A percentile compares a stretch with the other conserved stretches of the same genome.
These are phyloP conservation scores for Heliocybe sulcata DNA, from an alignment of 1,284 basidiomycete species.

Conservation along the genomic window DNA sequence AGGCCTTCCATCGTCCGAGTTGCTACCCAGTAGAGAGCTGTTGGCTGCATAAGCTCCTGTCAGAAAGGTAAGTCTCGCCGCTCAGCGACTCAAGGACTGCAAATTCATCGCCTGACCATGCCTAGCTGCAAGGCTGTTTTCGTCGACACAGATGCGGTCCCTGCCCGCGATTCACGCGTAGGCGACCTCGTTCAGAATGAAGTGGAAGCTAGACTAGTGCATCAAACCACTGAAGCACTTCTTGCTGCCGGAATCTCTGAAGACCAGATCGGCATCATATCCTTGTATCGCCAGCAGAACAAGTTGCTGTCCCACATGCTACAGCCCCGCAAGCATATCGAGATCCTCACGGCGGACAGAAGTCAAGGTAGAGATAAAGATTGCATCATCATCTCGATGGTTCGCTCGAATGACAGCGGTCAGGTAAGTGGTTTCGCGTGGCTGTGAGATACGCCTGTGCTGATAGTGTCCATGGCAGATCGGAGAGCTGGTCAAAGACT, in stretches of 20 bases:
- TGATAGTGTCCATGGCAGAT: constrained; percentile 37
- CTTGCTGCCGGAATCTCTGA: constrained; percentile 57
- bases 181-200: constrained; percentile 89
- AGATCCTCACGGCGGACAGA: constrained; percentile 91
- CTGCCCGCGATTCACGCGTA: constrained; percentile 73
- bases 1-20: constrained; percentile 26
- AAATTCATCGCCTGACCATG: constrained; percentile 3
- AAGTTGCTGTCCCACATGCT: constrained; percentile 70
- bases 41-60: constrained; percentile 68
- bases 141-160: constrained; percentile 83
- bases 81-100: not conserved
- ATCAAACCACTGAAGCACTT: constrained; percentile 62
- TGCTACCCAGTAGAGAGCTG: constrained; percentile 32
- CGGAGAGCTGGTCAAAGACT: constrained; percentile 91
- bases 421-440: constrained; percentile 40
- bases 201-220: constrained; percentile 63
- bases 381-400: constrained; percentile 89
- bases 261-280: constrained; percentile 81
- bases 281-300: constrained; percentile 92
- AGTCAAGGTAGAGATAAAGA: constrained; percentile 97
- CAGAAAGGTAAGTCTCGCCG: constrained; percentile 46
- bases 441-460: constrained; percentile 3
- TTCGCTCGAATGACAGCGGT: constrained; percentile 75
- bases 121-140: constrained; percentile 80
- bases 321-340: constrained; percentile 49